phyloP scores from a whole-genome alignment of 441 rosid genomes.

The Monsonia emarginata region DNA sequence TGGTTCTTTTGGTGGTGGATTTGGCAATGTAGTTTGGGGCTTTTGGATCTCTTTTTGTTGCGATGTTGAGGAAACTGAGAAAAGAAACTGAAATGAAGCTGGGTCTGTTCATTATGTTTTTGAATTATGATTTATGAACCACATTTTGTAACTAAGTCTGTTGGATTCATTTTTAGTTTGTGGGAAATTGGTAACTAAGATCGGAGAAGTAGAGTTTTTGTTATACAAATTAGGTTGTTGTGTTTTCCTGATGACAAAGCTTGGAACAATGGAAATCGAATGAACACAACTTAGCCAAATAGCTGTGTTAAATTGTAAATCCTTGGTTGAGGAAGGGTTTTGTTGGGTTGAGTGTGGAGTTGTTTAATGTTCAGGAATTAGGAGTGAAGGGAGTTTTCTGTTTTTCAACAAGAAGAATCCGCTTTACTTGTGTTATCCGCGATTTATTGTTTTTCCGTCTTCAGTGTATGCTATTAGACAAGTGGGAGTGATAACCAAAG shows the following conservation, averaged over 20 bases:
- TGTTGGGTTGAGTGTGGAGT: not conserved
- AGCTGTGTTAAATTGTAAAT: not conserved
- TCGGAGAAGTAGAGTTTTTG: not conserved
- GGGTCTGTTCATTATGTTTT: constrained; percentile 2
- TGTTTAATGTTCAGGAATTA: not conserved
- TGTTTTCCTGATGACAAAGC: too few relatives aligned
- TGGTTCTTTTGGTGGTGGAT: not conserved
- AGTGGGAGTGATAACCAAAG: not conserved
- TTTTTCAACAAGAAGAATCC: not conserved
- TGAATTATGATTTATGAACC: not conserved
- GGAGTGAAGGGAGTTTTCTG: too few relatives aligned
- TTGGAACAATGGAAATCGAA: too few relatives aligned
- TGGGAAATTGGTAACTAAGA: not conserved
- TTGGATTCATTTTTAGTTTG: not conserved
- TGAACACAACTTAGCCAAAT: not conserved
- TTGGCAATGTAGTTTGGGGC: not conserved
- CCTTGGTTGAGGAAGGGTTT: not conserved
- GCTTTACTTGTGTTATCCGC: not conserved
- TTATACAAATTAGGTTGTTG: not conserved
- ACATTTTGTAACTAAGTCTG: not conserved
- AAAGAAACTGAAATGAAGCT: not conserved
- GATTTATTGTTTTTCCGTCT: not conserved
- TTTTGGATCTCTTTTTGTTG: not conserved
- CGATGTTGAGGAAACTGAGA: not conserved
- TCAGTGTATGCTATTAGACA: too few relatives aligned